Percentiles rank a stretch among this genome's conserved stretches.
Conservation (phyloP, 129 eudicot species). For the Deinandra increscens region DNA sequence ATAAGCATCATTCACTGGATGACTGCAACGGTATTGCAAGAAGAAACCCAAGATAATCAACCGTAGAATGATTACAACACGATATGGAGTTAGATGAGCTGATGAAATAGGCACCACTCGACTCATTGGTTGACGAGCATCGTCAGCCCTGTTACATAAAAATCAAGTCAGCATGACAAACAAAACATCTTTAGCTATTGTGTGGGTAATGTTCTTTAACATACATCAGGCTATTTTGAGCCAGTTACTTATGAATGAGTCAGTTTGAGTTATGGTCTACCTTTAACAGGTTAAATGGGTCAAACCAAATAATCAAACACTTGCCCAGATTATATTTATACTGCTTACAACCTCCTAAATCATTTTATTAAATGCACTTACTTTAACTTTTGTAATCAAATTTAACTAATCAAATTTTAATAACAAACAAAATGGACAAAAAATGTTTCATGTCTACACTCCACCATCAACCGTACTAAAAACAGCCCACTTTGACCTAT, state of each 20-base stretch:
- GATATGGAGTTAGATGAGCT: conserved; percentile 64
- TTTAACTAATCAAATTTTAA: not conserved
- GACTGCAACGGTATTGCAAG: conserved; percentile 62
- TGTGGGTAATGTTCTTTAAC: not conserved
- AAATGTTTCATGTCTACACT: not conserved
- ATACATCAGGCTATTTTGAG: not conserved
- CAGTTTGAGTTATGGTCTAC: not conserved
- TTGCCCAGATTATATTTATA: not conserved
- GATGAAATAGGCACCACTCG: conserved; percentile 71
- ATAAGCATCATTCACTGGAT: conserved; percentile 79
- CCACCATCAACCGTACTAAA: not conserved
- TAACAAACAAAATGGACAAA: not conserved
- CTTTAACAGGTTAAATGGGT: not conserved
- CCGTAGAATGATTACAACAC: conserved; percentile 60
- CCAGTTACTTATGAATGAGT: not conserved
- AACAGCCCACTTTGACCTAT: not conserved
- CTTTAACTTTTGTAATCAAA: not conserved
- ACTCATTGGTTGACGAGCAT: conserved; percentile 65
- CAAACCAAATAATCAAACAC: not conserved
- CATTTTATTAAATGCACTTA: not conserved
- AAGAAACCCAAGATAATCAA: conserved; percentile 64
- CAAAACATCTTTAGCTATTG: not conserved
- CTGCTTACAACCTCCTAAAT: not conserved
- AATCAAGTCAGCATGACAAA: conserved; percentile 14
- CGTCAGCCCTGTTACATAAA: conserved; percentile 46